Evolutionary conservation across 441 rosid genomes (phyloP).

Genomic region (Mallotus japonicus): DNA sequence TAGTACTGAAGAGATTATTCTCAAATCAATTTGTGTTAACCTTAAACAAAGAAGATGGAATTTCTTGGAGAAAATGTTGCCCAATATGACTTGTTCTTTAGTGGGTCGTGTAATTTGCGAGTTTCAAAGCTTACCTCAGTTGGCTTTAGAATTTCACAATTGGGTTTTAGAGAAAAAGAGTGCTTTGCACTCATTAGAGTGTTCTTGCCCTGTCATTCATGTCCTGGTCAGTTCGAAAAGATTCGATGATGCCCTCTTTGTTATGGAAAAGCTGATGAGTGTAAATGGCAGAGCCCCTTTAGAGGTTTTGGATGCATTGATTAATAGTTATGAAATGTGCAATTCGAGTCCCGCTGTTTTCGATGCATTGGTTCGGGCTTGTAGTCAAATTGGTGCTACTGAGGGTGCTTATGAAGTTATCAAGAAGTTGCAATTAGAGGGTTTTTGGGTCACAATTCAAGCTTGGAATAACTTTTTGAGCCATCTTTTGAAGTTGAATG

Average conservation of each 20-base stretch:
- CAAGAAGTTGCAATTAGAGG: slow-evolving; percentile 48
- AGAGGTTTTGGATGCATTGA: slow-evolving; percentile 49
- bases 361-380: slow-evolving; percentile 73
- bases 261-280: slow-evolving; percentile 45
- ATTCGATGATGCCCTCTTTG: slow-evolving; percentile 45
- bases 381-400: slow-evolving; percentile 42
- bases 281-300: slow-evolving; percentile 38
- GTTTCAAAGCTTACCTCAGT: slow-evolving; percentile 51
- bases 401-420: slow-evolving; percentile 57
- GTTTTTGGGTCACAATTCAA: slow-evolving; percentile 61
- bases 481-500: slow-evolving; percentile 55
- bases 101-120: slow-evolving; percentile 48
- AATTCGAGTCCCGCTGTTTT: slow-evolving; percentile 67
- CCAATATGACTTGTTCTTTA: slow-evolving; percentile 42
- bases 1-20: slow-evolving; percentile 42
- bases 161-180: slow-evolving; percentile 41
- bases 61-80: slow-evolving; percentile 40
- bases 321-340: slow-evolving; percentile 41
- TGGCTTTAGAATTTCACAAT: slow-evolving; percentile 58
- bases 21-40: slow-evolving; percentile 53
- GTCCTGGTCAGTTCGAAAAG: slow-evolving; percentile 45
- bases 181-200: slow-evolving; percentile 31
- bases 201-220: slow-evolving; percentile 51
- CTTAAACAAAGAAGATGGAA: slow-evolving; percentile 65
- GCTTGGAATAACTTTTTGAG: slow-evolving; percentile 76